phyloP scores from a whole-genome alignment of 208 protist genomes.

The Crithidia brevicula region DNA sequence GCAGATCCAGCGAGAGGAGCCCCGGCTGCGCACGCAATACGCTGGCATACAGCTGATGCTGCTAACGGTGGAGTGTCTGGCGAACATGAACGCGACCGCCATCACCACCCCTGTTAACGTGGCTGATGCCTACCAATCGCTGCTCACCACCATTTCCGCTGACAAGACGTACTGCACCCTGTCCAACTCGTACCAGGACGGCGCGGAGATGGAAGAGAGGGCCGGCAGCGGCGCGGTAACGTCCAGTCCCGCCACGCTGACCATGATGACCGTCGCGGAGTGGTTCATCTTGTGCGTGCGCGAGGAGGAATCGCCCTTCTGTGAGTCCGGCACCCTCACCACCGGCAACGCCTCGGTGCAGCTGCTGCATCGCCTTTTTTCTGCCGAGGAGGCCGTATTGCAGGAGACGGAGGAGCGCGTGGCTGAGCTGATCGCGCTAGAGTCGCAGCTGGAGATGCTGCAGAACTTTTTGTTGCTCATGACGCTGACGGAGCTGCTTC shows the following conservation, averaged over 20 bases:
- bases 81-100: conserved; percentile 73
- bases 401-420: conserved; percentile 53
- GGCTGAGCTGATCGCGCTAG: conserved; percentile 52
- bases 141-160: conserved; percentile 56
- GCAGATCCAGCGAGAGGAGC: conserved; percentile 55
- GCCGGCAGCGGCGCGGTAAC: not conserved
- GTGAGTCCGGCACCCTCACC: conserved; percentile 29
- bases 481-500: conserved; percentile 74
- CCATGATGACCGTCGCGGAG: conserved; percentile 54
- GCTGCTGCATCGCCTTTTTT: conserved; percentile 58
- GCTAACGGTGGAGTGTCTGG: conserved; percentile 63
- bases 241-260: conserved; percentile 33
- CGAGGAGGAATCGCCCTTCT: conserved; percentile 75
- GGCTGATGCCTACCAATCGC: conserved; percentile 33
- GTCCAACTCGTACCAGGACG: conserved; percentile 22
- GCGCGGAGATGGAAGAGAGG: not conserved
- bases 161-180: conserved; percentile 50
- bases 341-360: conserved; percentile 58
- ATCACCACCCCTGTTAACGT: conserved; percentile 49
- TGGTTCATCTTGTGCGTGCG: conserved; percentile 70
- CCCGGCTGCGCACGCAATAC: conserved; percentile 55
- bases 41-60: conserved; percentile 78
- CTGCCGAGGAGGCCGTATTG: conserved; percentile 50
- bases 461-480: conserved; percentile 50
- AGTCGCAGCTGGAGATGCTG: conserved; percentile 75